Base-by-base conservation (phyloP, 441 rosid species). In the Erysimum pusillum region DNA sequence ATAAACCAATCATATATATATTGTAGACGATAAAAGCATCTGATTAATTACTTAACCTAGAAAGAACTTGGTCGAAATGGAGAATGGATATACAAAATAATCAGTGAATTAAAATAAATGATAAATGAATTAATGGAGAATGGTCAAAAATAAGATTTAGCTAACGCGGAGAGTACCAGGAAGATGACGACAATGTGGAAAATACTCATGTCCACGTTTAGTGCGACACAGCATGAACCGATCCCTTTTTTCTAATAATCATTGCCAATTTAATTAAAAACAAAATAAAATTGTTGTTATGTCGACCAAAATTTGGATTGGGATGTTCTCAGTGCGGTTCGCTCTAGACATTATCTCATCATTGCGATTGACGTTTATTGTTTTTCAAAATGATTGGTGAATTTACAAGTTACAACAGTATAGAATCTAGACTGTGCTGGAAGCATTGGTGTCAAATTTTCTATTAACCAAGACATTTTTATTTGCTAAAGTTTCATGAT, bases 221-320 rank as follows among this genome's bases (percentile, higher is more conserved):
- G 80, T 76, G 80, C 76, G 80, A 76, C 80, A 54, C 80, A 76
- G 71, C 71, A 70, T n/a, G 71, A 63, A 76, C 75, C 75, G 66
- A 76, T 60, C 31, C 31, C 31, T 15, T 1, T 53, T 69, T 53
- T 31, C 10, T 4, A 51, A 38, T 67, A 67, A 60, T 63, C 65
- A 63, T 63, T 63, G 52, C 65, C 35, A 35, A 15, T 53, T 25
- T 63, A 4, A 69, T 61, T 69, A 22, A 13, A 39, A 68, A 28
- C 17, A 60, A 59, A 58, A 49, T 6, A 58, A 34, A 34, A 2
- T 34, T 20, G 28, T 34, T 63, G 48, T 46, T 46, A 38, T 28
- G 73, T 66, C 73, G 74, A 60, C 63, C 20, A 9, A 25, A 41
- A 68, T 32, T 52, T 18, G 69, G 79, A 75, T 75, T 49, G 53